Evolutionary conservation across 306 rosid genomes (phyloP), one percentile per base, ranked within the genome.

Genomic region (Boehmeria nivea): DNA sequence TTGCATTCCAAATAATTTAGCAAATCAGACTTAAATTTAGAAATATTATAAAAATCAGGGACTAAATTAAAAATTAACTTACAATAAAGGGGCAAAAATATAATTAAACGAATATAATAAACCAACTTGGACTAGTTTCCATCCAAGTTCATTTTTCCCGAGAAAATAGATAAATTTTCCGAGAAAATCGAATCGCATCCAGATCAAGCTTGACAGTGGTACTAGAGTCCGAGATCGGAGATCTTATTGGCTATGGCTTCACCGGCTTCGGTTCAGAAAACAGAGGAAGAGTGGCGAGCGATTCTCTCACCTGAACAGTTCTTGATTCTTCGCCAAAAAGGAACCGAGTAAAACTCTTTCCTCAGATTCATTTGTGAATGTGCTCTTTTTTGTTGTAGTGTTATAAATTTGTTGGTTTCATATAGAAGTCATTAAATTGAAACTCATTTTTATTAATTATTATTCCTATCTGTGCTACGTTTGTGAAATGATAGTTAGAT

Each of bases 281-380:
- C 89, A 16, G 89, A 84, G 72, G 89, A 84, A 44, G 94, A 84
- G 21, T 84, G 94, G 94, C 81, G 48, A 33, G 85, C 71, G 39
- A 34, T 86, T 66, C 95, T 89, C 66, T 81, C 95, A 14, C 89
- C 94, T 1, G 87, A 83, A 19, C 95, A 89, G 78, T 89, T 89
- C 68, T 62, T 79, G 62, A 89, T 89, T 72, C 81, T 89, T 38
- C 94, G 95, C 21, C 62, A 77, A 73, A 86, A 89, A 59, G 89
- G 78, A 61, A 89, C 97, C 0, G 95, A 89, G 93, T 76, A 74
- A 65, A 18, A 21, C 16, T 28, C 20, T 19, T 14, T 40, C 19
- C 19, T 40, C n/a, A n/a, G n/a, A n/a, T n/a, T n/a, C n/a, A n/a
- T n/a, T n/a, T n/a, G n/a, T n/a, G n/a, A n/a, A n/a, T n/a, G n/a